Percentiles rank a stretch among this genome's conserved stretches.
Evolutionary conservation across 108 stramenopile species (phyloP).

Genomic region (Fragilaria crotonensis): DNA sequence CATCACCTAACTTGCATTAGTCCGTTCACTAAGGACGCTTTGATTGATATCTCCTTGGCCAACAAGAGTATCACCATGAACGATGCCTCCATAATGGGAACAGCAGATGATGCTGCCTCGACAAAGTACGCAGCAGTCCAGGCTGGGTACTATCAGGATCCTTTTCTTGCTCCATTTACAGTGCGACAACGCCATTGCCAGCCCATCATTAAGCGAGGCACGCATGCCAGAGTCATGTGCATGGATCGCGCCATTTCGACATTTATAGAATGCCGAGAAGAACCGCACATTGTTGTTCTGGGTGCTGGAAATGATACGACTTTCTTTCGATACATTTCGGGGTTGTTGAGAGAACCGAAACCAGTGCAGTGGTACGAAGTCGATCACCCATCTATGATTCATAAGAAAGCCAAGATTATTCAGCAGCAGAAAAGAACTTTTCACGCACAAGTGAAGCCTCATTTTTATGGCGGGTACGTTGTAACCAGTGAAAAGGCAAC

Average conservation of each 20-base stretch:
- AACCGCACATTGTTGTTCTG: slow-evolving; percentile 54
- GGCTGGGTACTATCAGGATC: slow-evolving; percentile 75
- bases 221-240: slow-evolving; percentile 74
- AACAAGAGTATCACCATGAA: background rate
- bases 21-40: too few relatives aligned
- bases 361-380: slow-evolving; percentile 70
- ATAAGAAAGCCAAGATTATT: slow-evolving; percentile 45
- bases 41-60: background rate
- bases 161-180: slow-evolving; percentile 50
- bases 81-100: slow-evolving; percentile 49
- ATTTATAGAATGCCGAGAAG: slow-evolving; percentile 24
- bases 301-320: slow-evolving; percentile 83
- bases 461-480: background rate
- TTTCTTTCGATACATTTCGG: slow-evolving; percentile 56
- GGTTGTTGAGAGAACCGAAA: slow-evolving; percentile 9
- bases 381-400: slow-evolving; percentile 65
- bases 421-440: slow-evolving; percentile 11
- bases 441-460: background rate
- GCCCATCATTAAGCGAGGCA: slow-evolving; percentile 78
- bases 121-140: slow-evolving; percentile 65
- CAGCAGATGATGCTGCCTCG: slow-evolving; percentile 70
- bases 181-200: slow-evolving; percentile 33
- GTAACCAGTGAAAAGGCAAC: slow-evolving; percentile 3
- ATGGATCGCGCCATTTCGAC: slow-evolving; percentile 68
- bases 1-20: too few relatives aligned